A percentile compares a stretch with the other conserved stretches of the same genome.
Evolutionary conservation across 163 green algal species (phyloP).

Genomic region (Chlorella variabilis): DNA sequence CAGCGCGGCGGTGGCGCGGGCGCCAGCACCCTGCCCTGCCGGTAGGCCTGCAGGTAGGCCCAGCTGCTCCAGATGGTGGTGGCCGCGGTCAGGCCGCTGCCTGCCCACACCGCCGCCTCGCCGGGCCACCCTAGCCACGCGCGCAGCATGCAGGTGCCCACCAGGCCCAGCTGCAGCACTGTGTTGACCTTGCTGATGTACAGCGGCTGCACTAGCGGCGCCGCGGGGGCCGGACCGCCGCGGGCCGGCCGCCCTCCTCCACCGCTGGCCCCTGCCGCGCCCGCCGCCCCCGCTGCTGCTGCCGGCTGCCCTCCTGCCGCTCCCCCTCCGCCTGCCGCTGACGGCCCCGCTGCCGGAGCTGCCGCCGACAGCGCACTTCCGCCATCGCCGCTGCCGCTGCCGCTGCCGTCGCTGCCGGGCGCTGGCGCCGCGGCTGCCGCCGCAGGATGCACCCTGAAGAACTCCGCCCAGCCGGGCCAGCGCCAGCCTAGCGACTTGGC

Average conservation of each 20-base stretch:
- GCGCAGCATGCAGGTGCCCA: slow-evolving; percentile 73
- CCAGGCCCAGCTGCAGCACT: slow-evolving; percentile 80
- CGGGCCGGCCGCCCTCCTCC: too few relatives aligned
- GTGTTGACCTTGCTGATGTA: slow-evolving; percentile 82
- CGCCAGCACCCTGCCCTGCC: slow-evolving; percentile 29
- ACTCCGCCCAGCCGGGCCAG: slow-evolving; percentile 66
- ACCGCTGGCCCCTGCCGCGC: background rate
- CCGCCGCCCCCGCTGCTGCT: background rate
- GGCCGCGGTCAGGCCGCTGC: slow-evolving; percentile 55
- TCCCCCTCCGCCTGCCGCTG: background rate
- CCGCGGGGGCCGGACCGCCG: slow-evolving; percentile 1
- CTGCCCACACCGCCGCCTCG: slow-evolving; percentile 42
- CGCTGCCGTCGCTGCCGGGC: slow-evolving; percentile 14
- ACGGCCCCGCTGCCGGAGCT: too few relatives aligned
- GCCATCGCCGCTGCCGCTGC: background rate
- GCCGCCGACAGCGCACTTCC: too few relatives aligned
- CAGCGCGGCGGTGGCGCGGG: background rate
- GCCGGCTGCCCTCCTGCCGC: slow-evolving; percentile 14
- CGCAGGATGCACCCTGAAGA: slow-evolving; percentile 62
- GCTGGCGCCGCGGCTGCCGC: background rate
- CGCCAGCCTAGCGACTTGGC: slow-evolving; percentile 53
- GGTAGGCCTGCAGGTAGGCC: slow-evolving; percentile 66
- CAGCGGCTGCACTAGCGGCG: slow-evolving; percentile 56
- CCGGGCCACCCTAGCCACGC: slow-evolving; percentile 65
- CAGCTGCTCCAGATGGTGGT: slow-evolving; percentile 71